Evolutionary conservation across 352 stramenopile genomes (phyloP), one percentile per base, ranked within the genome.

Genomic region (Blastocystis sp.): DNA sequence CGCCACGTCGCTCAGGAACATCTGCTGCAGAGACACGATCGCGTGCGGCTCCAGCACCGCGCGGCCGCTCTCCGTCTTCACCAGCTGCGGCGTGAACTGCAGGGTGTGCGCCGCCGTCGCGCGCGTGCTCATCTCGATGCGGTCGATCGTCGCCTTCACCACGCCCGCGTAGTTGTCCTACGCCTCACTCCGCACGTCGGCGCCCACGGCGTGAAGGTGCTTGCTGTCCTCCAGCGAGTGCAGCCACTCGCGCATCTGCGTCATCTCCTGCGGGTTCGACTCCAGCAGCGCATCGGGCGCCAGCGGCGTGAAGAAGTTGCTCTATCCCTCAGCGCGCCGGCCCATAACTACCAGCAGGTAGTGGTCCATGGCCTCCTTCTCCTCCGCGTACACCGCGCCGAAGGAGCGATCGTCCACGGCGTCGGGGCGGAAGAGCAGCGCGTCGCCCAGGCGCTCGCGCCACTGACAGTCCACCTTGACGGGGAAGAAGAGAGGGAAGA

Each of bases 81-180:
- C 40, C 52, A 84, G 52, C 23, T 84, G 69, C 17, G 74, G 74
- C 1, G 74, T 84, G 56, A 28, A 66, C 40, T 67, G 56, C n/a
- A 67, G 14, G 5, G 48, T 17, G 5, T 7, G 5, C 0, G 5
- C 48, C 48, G 14, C 14, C 5, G 5, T 14, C 5, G 14, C 48
- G 48, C 48, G 48, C 48, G 48, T 56, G 48, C 48, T 56, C 48
- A 56, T 14, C 48, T 84, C 74, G 48, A 84, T 69, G 45, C 21
- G 38, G 45, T 40, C 34, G 48, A 56, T 53, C 23, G 38, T 17
- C 66, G 11, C n/a, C 66, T 56, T 76, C 38, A 56, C 14, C n/a
- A 76, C 38, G 64, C n/a, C 23, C 3, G 21, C 38, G 34, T 4
- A 9, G 14, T 2, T 40, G 1, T 11, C 9, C 64, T 52, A 52